phyloP scores from a whole-genome alignment of 2,329 filamentous ascomycete genomes.

The Fusarium hostae region DNA sequence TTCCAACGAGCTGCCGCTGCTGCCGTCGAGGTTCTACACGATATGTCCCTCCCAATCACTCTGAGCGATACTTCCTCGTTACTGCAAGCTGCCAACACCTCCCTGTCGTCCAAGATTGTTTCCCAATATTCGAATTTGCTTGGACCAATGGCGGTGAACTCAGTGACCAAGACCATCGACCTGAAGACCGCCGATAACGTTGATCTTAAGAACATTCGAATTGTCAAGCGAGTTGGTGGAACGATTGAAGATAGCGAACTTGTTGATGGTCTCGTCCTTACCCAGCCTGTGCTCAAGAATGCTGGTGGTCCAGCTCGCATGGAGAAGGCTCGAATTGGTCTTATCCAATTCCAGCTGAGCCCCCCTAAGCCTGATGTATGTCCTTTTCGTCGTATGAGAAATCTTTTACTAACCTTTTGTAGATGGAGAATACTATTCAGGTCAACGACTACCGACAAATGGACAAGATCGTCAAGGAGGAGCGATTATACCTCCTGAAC shows the following conservation, averaged over 20 bases:
- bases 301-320: conserved; percentile 90
- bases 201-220: conserved; percentile 94
- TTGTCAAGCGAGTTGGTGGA: conserved; percentile 96
- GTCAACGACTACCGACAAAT: conserved; percentile 99
- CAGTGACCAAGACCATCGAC: conserved; percentile 95
- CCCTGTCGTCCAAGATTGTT: conserved; percentile 97
- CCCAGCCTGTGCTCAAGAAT: conserved; percentile 92
- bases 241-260: conserved; percentile 99
- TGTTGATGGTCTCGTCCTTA: conserved; percentile 92
- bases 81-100: conserved; percentile 95
- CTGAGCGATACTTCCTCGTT: conserved; percentile 89
- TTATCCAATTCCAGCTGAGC: conserved; percentile 99
- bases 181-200: conserved; percentile 96
- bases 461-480: conserved; percentile 99
- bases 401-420: conserved; percentile 35
- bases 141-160: conserved; percentile 97
- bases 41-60: conserved; percentile 94
- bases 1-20: conserved; percentile 95
- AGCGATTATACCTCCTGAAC: conserved; percentile 96
- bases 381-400: conserved; percentile 21
- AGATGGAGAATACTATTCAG: conserved; percentile 99
- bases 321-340: conserved; percentile 95
- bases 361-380: conserved; percentile 95
- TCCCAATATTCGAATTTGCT: conserved; percentile 95
- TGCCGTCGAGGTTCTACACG: conserved; percentile 88